Evolutionary conservation across 1,139 yeast genomes (phyloP), one percentile per base, ranked within the genome.

Genomic region (Hanseniaspora uvarum): DNA sequence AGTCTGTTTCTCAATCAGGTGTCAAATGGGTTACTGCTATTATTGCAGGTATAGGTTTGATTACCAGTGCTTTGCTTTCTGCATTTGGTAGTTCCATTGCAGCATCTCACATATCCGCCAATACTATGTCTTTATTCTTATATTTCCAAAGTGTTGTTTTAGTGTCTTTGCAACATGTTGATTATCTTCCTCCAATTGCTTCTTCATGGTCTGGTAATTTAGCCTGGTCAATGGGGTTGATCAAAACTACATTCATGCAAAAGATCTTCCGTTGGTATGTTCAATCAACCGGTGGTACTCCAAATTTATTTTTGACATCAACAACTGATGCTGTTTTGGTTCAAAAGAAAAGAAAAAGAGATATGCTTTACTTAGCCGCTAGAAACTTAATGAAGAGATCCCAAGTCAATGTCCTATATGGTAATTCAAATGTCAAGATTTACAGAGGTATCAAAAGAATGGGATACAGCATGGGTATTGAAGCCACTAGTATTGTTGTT

Each of bases 141-240:
- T 84, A 84, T 64, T 84, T 84, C 72, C 94, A 84, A 68, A 76
- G 84, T 56, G 88, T 83, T 16, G 88, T 82, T 41, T 77, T 83
- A 40, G 80, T 83, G 21, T 71, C 81, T 12, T 82, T 84, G 89
- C 77, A 80, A 63, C 78, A 79, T 59, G 92, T 83, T 52, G 85
- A 80, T 60, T 70, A 79, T 59, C 78, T 82, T 5, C 92, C 94
- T 10, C 92, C 92, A 14, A 83, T 84, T 62, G 92, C 87, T 2
- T 75, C 82, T 34, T 77, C 89, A 5, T 84, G 94, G 94, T 73
- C 86, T 4, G 88, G 82, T 64, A 84, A 84, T 63, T 73, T 84
- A 65, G 86, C 86, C 28, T 84, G 94, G 94, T 82, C 89, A 2
- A 83, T 84, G 89, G 94, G 94, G 1, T 71, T 84, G 57, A 83